A percentile compares a stretch with the other conserved stretches of the same genome.
These are phyloP conservation scores for Daldinia sp. DNA, from an alignment of 2,329 filamentous ascomycete species.

Conservation along the genomic window DNA sequence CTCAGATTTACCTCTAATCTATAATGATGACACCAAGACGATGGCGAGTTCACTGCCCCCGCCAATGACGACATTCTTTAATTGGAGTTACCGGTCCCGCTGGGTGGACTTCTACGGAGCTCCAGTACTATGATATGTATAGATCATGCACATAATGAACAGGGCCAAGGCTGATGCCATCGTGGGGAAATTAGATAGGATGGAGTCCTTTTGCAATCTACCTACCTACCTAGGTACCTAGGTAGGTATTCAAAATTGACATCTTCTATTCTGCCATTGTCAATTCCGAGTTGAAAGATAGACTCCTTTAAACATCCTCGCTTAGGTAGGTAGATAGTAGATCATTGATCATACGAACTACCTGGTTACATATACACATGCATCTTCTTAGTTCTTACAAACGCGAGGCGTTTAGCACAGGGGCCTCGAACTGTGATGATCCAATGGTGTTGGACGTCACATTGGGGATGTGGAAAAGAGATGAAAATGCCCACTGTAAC, in stretches of 20 bases:
- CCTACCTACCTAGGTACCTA: neutral
- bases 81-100: slow-evolving; percentile 4
- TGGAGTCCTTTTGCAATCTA: neutral
- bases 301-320: neutral
- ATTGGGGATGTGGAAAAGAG: slow-evolving; percentile 16
- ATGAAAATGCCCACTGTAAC: slow-evolving; percentile 26
- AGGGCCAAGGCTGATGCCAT: slow-evolving; percentile 10
- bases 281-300: neutral
- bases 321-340: neutral
- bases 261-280: neutral
- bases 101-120: neutral
- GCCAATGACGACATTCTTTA: slow-evolving; percentile 25
- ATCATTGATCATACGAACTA: neutral
- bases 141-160: slow-evolving; percentile 2
- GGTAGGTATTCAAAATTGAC: neutral
- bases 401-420: slow-evolving; percentile 14
- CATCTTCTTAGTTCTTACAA: slow-evolving; percentile 4
- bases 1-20: neutral
- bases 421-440: slow-evolving; percentile 13
- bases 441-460: slow-evolving; percentile 37
- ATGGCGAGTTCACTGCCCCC: neutral
- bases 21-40: neutral
- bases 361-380: neutral
- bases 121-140: neutral
- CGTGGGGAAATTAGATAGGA: slow-evolving; percentile 17